Conservation (phyloP, 2,329 filamentous ascomycete genomes). For the Ophiocordyceps sinensis region DNA sequence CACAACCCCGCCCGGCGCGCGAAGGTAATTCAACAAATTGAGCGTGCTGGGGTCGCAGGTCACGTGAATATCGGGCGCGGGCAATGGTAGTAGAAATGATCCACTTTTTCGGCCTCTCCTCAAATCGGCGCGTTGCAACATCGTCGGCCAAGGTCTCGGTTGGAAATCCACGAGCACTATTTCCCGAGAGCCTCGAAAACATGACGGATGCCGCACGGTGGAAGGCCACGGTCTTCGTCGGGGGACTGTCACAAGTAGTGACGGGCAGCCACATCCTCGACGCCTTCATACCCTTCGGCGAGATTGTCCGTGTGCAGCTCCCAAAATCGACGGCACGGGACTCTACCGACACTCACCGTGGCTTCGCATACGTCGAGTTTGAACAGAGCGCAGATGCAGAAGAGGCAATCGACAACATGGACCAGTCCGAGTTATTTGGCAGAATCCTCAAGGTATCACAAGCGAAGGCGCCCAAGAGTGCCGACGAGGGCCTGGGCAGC, state of each 20-base stretch:
- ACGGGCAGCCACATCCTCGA: slow-evolving; percentile 65
- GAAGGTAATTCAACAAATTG: no score
- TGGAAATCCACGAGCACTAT: no score
- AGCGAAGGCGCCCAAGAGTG: slow-evolving; percentile 83
- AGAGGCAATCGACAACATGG: slow-evolving; percentile 98
- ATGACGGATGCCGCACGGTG: slow-evolving; percentile 77
- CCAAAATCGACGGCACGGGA: slow-evolving; percentile 78
- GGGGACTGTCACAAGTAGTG: slow-evolving; percentile 69
- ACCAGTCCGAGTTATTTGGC: slow-evolving; percentile 89
- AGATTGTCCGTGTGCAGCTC: slow-evolving; percentile 80
- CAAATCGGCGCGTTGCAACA: no score
- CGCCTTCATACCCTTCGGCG: slow-evolving; percentile 92
- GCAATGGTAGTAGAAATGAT: no score
- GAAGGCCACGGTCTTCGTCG: slow-evolving; percentile 87
- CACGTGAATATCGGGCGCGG: no score
- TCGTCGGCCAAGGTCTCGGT: no score
- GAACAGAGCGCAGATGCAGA: slow-evolving; percentile 73
- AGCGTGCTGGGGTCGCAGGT: no score
- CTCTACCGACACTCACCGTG: slow-evolving; percentile 65
- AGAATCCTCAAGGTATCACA: slow-evolving; percentile 81
- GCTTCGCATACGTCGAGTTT: slow-evolving; percentile 95
- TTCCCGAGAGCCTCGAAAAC: slow-evolving; percentile 1
- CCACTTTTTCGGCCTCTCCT: no score
- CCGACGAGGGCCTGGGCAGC: slow-evolving; percentile 76
- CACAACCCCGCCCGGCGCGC: no score